These are phyloP conservation scores for Exophiala dermatitidis DNA, from an alignment of 2,329 filamentous ascomycete species.

Conservation along the genomic window DNA sequence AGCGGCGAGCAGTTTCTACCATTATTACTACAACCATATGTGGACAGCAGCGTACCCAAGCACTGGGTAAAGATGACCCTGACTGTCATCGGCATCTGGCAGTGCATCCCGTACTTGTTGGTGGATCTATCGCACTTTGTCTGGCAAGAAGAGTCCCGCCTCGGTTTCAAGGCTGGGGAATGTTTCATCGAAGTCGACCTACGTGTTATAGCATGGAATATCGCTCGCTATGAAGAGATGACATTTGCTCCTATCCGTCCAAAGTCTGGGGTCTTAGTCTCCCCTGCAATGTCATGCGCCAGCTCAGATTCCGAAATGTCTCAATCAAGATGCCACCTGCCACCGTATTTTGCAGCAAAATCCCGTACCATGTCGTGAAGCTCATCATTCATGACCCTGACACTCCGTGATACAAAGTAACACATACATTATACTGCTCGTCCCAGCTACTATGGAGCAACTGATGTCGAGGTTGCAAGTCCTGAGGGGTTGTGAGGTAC, in stretches of 20 bases:
- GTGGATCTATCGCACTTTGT: no score
- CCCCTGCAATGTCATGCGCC: not conserved
- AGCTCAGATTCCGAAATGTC: not conserved
- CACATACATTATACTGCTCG: not conserved
- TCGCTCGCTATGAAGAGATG: no score
- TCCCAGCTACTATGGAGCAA: constrained; percentile 10
- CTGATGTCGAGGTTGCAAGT: constrained; percentile 14
- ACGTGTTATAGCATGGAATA: no score
- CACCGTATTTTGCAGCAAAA: constrained; percentile 8
- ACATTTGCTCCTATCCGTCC: not conserved
- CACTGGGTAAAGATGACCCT: no score
- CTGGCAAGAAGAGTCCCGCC: no score
- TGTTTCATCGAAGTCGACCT: no score
- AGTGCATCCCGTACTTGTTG: no score
- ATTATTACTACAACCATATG: no score
- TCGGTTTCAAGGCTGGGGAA: no score
- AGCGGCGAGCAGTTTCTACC: no score
- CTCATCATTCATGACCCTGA: constrained; percentile 11
- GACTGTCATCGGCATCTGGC: no score
- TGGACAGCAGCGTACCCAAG: no score
- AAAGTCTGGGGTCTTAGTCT: not conserved
- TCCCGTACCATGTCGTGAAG: constrained; percentile 1
- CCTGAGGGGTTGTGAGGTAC: constrained; percentile 5
- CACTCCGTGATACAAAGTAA: not conserved
- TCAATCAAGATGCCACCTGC: not conserved